Evolutionary conservation across 1,284 basidiomycete genomes (phyloP).

Genomic region (Ustilago curta): DNA sequence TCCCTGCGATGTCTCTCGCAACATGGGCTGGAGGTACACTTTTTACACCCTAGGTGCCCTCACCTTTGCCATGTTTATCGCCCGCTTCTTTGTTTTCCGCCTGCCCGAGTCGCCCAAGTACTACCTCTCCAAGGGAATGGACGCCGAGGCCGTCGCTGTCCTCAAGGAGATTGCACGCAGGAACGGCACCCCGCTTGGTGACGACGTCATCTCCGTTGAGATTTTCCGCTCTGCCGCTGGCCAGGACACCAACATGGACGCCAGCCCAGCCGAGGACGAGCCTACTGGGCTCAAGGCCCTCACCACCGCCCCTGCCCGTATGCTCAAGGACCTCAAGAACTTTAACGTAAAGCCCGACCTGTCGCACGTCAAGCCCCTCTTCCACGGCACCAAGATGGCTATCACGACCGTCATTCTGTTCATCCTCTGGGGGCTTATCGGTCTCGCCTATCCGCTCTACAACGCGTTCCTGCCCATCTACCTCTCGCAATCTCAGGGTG

Average conservation of each 20-base stretch:
- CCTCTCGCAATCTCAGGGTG: constrained; percentile 45
- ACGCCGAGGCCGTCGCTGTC: constrained; percentile 65
- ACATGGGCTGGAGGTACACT: constrained; percentile 67
- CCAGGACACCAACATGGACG: constrained; percentile 56
- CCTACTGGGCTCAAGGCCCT: constrained; percentile 28
- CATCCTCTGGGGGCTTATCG: constrained; percentile 66
- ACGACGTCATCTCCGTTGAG: constrained; percentile 64
- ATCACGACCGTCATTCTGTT: constrained; percentile 61
- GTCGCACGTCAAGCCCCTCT: constrained; percentile 63
- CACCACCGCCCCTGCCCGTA: constrained; percentile 19
- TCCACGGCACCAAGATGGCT: constrained; percentile 58
- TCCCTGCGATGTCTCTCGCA: constrained; percentile 48
- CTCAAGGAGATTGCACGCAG: constrained; percentile 63
- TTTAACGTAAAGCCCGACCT: constrained; percentile 54
- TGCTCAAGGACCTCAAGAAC: constrained; percentile 25
- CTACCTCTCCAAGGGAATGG: constrained; percentile 66
- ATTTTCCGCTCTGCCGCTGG: constrained; percentile 67
- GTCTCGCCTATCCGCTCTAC: constrained; percentile 68
- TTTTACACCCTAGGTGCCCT: constrained; percentile 65
- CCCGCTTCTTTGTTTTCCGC: constrained; percentile 64
- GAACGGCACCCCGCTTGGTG: constrained; percentile 60
- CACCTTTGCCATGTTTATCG: constrained; percentile 63
- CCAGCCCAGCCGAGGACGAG: constrained; percentile 22
- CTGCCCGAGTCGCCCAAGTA: constrained; percentile 69
- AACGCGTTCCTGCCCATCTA: constrained; percentile 68